Conservation (phyloP, 345 rosid genomes). For the Moricandia moricandioides region DNA sequence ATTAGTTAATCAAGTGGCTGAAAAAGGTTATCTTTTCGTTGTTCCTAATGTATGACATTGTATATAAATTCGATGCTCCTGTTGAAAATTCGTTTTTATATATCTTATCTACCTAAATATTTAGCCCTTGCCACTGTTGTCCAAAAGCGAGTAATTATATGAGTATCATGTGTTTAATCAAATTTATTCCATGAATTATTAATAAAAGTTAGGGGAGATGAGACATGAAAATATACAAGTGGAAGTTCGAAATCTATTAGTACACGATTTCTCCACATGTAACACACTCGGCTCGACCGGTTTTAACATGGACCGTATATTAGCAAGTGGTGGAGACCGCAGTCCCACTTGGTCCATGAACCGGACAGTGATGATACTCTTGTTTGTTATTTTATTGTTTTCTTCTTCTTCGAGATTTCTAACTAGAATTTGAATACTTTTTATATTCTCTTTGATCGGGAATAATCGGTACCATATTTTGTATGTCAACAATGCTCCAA, state of each 20-base stretch:
- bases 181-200: not conserved
- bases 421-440: conserved; percentile 19
- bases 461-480: conserved; percentile 17
- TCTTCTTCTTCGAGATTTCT: not conserved
- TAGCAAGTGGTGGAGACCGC: conserved; percentile 39
- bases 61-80: conserved; percentile 29
- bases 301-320: conserved; percentile 19
- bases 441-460: conserved; percentile 24
- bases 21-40: not conserved
- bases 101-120: conserved; percentile 18
- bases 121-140: not conserved
- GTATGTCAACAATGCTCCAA: conserved; percentile 8
- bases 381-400: conserved; percentile 6
- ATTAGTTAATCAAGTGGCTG: conserved; percentile 4
- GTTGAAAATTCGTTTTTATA: not conserved
- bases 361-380: conserved; percentile 23
- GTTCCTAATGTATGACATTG: conserved; percentile 15
- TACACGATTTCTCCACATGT: not conserved
- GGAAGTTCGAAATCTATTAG: conserved; percentile 1
- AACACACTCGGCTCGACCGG: conserved; percentile 10
- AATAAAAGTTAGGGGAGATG: not conserved
- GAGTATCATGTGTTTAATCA: not conserved
- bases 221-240: conserved; percentile 13
- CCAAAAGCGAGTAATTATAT: conserved; percentile 6
- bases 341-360: conserved; percentile 29